A percentile compares a stretch with the other conserved stretches of the same genome.
These are phyloP conservation scores for Blastobotrys peoriensis DNA, from an alignment of 805 yeast species.

Conservation along the genomic window DNA sequence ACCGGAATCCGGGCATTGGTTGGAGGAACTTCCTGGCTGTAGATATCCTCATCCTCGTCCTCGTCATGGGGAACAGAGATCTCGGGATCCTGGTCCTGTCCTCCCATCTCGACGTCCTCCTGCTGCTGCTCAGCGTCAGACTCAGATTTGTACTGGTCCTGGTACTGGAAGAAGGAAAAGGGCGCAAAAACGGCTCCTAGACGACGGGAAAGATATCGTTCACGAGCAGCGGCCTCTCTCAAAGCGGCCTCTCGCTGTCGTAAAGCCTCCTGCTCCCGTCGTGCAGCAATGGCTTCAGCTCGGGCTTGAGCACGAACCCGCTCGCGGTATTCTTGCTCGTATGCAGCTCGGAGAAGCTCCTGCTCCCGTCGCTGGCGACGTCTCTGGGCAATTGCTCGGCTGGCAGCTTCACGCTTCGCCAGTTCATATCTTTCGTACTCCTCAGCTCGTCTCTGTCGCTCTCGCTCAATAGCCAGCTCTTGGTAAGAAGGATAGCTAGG, in stretches of 20 bases:
- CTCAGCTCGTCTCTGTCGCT: neutral
- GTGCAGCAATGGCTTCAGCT: neutral
- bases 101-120: constrained; percentile 7
- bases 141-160: constrained; percentile 7
- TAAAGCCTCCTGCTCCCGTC: neutral
- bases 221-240: neutral
- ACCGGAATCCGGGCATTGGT: constrained; percentile 1
- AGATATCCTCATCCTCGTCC: constrained; percentile 8
- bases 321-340: neutral
- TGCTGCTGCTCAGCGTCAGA: constrained; percentile 7
- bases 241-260: neutral
- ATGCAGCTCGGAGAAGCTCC: neutral
- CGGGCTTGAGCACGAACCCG: neutral
- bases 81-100: constrained; percentile 13
- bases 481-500: neutral
- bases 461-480: neutral
- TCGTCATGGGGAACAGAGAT: constrained; percentile 15
- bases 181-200: neutral
- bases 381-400: neutral
- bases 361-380: neutral
- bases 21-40: constrained; percentile 1
- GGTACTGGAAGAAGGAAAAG: neutral
- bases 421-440: neutral
- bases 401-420: neutral
- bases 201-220: neutral